phyloP scores from a whole-genome alignment of 1,284 basidiomycete species.

The Leucoagaricus sp. region DNA sequence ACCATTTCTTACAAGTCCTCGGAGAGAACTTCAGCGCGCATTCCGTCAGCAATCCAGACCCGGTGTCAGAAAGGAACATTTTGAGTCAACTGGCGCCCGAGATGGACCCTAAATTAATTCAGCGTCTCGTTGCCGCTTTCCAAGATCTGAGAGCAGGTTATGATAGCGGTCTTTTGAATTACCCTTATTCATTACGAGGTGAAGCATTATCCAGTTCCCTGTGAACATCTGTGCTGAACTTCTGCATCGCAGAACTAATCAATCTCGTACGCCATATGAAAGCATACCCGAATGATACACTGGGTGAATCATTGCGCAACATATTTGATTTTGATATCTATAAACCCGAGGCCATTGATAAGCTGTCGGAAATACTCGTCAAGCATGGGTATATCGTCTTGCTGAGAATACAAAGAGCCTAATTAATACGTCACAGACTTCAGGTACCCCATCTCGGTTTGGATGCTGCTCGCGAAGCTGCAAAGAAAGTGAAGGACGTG shows the following conservation, averaged over 20 bases:
- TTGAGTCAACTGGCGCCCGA: constrained; percentile 63
- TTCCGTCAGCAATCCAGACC: constrained; percentile 65
- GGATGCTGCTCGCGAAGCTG: constrained; percentile 52
- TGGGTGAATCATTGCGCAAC: constrained; percentile 58
- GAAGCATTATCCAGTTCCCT: neutral
- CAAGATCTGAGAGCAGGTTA: constrained; percentile 60
- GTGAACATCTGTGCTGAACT: neutral
- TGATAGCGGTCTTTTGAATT: constrained; percentile 55
- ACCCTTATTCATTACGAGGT: constrained; percentile 70
- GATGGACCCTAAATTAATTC: constrained; percentile 51
- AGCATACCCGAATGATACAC: constrained; percentile 55
- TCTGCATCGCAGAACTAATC: constrained; percentile 51
- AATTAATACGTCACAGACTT: constrained; percentile 38
- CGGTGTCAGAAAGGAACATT: constrained; percentile 57
- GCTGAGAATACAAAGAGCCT: neutral
- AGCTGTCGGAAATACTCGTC: constrained; percentile 54
- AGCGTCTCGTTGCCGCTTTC: constrained; percentile 61
- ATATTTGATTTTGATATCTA: constrained; percentile 72
- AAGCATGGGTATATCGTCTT: constrained; percentile 52
- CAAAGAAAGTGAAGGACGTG: constrained; percentile 53
- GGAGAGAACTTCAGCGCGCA: constrained; percentile 70
- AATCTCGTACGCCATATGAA: constrained; percentile 64
- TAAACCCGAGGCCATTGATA: constrained; percentile 62
- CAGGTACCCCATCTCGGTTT: constrained; percentile 53
- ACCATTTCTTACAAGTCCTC: constrained; percentile 69